These are phyloP conservation scores for Fusarium miscanthi DNA, from an alignment of 2,329 filamentous ascomycete species.

Conservation along the genomic window DNA sequence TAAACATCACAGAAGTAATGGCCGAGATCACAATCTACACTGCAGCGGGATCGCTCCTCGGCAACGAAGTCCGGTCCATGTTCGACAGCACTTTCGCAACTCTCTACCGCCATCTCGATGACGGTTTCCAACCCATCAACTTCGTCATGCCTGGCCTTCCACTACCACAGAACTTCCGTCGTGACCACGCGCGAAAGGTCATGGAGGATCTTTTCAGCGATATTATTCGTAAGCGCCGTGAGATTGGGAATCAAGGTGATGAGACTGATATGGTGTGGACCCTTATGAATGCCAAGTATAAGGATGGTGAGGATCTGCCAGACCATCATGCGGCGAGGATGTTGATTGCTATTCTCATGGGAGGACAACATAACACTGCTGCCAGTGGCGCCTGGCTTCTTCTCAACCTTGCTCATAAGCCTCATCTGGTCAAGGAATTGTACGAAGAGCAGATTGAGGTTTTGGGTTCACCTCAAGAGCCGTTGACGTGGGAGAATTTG, in stretches of 20 bases:
- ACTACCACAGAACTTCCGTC: conserved; percentile 83
- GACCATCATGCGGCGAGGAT: conserved; percentile 88
- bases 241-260: conserved; percentile 59
- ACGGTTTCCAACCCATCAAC: conserved; percentile 88
- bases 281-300: conserved; percentile 85
- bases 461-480: conserved; percentile 78
- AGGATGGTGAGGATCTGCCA: conserved; percentile 78
- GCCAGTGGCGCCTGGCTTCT: conserved; percentile 87
- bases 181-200: conserved; percentile 81
- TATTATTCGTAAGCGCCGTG: conserved; percentile 78
- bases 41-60: conserved; percentile 86
- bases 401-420: conserved; percentile 80
- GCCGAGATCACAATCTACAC: conserved; percentile 91
- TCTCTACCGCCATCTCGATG: conserved; percentile 88
- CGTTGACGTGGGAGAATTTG: conserved; percentile 80
- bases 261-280: conserved; percentile 86
- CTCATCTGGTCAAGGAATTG: conserved; percentile 81
- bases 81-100: conserved; percentile 84
- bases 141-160: conserved; percentile 89
- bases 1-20: conserved; percentile 79
- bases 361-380: conserved; percentile 87
- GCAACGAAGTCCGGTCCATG: conserved; percentile 80
- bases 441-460: conserved; percentile 80
- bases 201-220: conserved; percentile 84
- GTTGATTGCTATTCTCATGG: conserved; percentile 94